A percentile compares a stretch with the other conserved stretches of the same genome.
Conservation (phyloP, 2,329 filamentous ascomycete genomes). For the Pseudogymnoascus sp. region DNA sequence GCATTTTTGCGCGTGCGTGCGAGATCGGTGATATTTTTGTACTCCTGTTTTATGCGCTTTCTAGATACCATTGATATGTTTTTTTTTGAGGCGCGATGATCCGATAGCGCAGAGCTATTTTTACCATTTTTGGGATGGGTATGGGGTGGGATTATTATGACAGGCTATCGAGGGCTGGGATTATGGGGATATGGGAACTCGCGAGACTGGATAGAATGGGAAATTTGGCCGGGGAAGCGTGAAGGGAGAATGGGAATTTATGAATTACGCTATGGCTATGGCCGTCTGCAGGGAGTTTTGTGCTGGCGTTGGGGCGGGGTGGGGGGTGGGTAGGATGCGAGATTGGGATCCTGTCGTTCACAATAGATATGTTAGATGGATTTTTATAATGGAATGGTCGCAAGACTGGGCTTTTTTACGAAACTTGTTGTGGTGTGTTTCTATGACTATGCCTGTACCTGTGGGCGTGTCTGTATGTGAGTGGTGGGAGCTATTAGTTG, state of each 20-base stretch:
- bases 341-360: neutral
- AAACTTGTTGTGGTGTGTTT: neutral
- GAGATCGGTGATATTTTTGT: neutral
- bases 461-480: neutral
- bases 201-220: neutral
- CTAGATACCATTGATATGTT: neutral
- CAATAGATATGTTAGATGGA: conserved; percentile 5
- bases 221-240: neutral
- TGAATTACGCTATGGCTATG: neutral
- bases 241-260: neutral
- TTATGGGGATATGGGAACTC: neutral
- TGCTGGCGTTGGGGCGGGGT: neutral
- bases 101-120: neutral
- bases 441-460: neutral
- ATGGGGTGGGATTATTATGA: neutral
- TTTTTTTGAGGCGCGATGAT: neutral
- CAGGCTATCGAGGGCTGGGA: neutral
- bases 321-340: neutral
- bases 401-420: conserved; percentile 8
- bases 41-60: neutral
- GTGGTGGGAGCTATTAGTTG: neutral
- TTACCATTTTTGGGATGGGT: neutral
- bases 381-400: neutral
- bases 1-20: neutral
- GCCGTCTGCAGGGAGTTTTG: neutral